Percentiles rank a stretch among this genome's conserved stretches.
Conservation (phyloP, 2,329 filamentous ascomycete genomes). For the Paradendryphiella salina region DNA sequence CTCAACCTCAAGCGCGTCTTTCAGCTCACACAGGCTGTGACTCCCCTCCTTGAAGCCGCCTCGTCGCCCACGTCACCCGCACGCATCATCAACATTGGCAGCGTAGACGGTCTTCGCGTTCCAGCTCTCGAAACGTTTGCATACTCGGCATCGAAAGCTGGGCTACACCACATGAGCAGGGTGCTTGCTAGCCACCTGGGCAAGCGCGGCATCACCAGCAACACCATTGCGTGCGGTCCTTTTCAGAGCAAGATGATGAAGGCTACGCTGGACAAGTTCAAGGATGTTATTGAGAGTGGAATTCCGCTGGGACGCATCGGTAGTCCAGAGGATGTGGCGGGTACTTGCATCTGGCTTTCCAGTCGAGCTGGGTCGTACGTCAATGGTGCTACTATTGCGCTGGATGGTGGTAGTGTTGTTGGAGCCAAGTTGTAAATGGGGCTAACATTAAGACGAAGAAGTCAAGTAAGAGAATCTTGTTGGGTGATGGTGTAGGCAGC, state of each 20-base stretch:
- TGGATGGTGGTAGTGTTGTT: slow-evolving; percentile 49
- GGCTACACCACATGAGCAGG: slow-evolving; percentile 65
- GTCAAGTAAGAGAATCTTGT: too few relatives aligned
- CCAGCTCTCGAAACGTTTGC: slow-evolving; percentile 62
- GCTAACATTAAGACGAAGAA: too few relatives aligned
- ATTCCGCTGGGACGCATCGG: slow-evolving; percentile 71
- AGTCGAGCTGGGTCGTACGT: slow-evolving; percentile 63
- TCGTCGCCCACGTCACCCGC: slow-evolving; percentile 53
- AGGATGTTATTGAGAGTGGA: slow-evolving; percentile 59
- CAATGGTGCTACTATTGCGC: slow-evolving; percentile 50
- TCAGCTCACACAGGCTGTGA: slow-evolving; percentile 65
- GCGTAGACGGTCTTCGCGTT: slow-evolving; percentile 64
- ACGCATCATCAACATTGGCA: slow-evolving; percentile 67
- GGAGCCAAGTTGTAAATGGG: slow-evolving; percentile 40
- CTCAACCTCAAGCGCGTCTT: slow-evolving; percentile 67
- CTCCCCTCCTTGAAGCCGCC: slow-evolving; percentile 63
- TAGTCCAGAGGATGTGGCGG: slow-evolving; percentile 68
- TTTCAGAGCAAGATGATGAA: slow-evolving; percentile 76
- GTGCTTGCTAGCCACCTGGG: slow-evolving; percentile 67
- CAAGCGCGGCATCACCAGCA: slow-evolving; percentile 63
- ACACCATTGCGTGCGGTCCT: slow-evolving; percentile 72
- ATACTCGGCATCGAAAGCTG: slow-evolving; percentile 65
- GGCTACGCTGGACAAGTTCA: slow-evolving; percentile 63
- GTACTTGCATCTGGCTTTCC: slow-evolving; percentile 69
- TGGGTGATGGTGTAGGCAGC: too few relatives aligned